Conservation (phyloP, 495 filamentous ascomycete species). For the Xylaria grammica region DNA sequence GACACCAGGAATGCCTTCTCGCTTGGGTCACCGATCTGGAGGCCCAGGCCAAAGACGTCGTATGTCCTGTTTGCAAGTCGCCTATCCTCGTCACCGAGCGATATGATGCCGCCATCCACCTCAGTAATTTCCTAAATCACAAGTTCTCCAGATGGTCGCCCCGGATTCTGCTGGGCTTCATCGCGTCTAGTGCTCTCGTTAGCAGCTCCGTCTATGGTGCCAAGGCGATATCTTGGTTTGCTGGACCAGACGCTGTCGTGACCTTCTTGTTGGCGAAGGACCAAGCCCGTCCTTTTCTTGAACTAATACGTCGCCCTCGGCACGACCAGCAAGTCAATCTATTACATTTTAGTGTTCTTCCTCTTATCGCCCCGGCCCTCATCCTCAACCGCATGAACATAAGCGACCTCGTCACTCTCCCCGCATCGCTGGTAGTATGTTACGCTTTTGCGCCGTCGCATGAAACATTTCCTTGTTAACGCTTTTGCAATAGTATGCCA, state of each 20-base stretch:
- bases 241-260: constrained; percentile 36
- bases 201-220: constrained; percentile 47
- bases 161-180: constrained; percentile 60
- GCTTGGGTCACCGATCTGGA: constrained; percentile 90
- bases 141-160: constrained; percentile 63
- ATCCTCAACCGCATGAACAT: constrained; percentile 41
- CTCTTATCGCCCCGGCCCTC: constrained; percentile 46
- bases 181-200: constrained; percentile 57
- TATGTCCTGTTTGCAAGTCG: constrained; percentile 87
- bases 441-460: neutral
- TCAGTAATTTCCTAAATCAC: constrained; percentile 59
- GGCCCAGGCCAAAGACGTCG: constrained; percentile 62
- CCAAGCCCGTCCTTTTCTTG: constrained; percentile 2
- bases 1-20: constrained; percentile 88
- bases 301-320: constrained; percentile 12
- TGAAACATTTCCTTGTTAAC: constrained; percentile 14
- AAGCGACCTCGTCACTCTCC: constrained; percentile 38
- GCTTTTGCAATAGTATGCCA: constrained; percentile 29
- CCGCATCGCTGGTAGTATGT: constrained; percentile 43
- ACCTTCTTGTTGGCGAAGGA: constrained; percentile 32
- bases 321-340: constrained; percentile 23
- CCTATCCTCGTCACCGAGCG: constrained; percentile 77
- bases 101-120: constrained; percentile 67
- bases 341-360: constrained; percentile 32
- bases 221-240: constrained; percentile 41